Conservation (phyloP, 345 rosid genomes). For the Salix exigua region DNA sequence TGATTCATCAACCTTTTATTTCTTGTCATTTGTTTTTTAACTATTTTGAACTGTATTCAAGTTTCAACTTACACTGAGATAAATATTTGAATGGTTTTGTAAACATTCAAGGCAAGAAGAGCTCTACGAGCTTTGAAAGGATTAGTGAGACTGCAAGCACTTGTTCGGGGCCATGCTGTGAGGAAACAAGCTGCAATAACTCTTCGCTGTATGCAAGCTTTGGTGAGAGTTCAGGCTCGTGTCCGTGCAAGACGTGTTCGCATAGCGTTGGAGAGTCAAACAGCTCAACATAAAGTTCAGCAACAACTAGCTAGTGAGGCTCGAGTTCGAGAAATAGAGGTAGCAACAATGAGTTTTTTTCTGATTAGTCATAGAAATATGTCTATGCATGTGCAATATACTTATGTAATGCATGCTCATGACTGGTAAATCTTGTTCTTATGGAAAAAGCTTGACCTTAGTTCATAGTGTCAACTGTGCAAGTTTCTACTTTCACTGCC, state of each 20-base stretch:
- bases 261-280: conserved; percentile 83
- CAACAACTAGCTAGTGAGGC: conserved; percentile 76
- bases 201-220: conserved; percentile 99
- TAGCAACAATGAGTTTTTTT: conserved; percentile 10
- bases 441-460: not conserved
- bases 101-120: conserved; percentile 77
- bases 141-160: conserved; percentile 96
- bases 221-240: conserved; percentile 99
- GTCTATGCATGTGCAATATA: not conserved
- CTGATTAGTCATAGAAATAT: not conserved
- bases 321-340: conserved; percentile 89
- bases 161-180: conserved; percentile 96
- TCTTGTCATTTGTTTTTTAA: not conserved
- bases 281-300: conserved; percentile 66
- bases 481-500: not conserved
- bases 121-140: conserved; percentile 96
- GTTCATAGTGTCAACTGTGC: not conserved
- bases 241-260: conserved; percentile 97
- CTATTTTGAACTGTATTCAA: conserved; percentile 3
- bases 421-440: not conserved
- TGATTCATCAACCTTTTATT: not conserved
- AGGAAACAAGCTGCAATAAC: conserved; percentile 99
- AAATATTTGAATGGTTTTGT: conserved; percentile 8
- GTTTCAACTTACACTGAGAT: not conserved
- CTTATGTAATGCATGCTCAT: not conserved